Base-by-base conservation (phyloP, 1,284 basidiomycete species). In the Fomitopsis palustris region DNA sequence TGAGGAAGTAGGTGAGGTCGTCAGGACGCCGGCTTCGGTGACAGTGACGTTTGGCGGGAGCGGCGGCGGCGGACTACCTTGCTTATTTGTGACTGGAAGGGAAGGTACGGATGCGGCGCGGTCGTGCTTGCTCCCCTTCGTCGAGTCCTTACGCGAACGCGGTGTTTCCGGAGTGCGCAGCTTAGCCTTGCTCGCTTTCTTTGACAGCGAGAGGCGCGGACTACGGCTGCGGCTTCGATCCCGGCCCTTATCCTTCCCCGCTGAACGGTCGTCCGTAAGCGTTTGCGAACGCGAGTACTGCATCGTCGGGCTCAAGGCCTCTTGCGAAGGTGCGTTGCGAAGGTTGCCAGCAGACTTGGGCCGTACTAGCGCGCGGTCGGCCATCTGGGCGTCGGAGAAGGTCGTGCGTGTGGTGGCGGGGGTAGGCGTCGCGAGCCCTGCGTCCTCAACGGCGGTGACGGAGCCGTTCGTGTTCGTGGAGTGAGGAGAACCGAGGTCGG, bases 301-400 rank as follows among this genome's bases (percentile, higher is more conserved):
- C 3, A 3, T 21, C 7, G 33, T 21, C 31, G 49, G n/a, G 31
- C 31, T 52, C 35, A 37, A 9, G 35, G 16, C 35, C 49, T 52
- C 49, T 7, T 31, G 49, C 31, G 49, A 52, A n/a, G 49, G 54
- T 16, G 73, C 64, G 29, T 72, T 69, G 51, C 67, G 75, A 51
- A 79, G 70, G 64, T 78, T 77, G 7, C 75, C 74, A 1, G 74
- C 72, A 9, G 77, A 80, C 14, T 71, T 74, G 0, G 76, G 71
- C 5, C 72, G 73, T 0, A 75, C 69, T 23, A 75, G 68, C 39
- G 73, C 67, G n/a, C 67, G 74, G 14, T 65, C 37, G 39, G 62
- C 61, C 37, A 59, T 19, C 56, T 58, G 25, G 52, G 55, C 43
- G 61, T 66, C 60, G 42, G 58, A 2, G 70, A 68, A 67, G 4